Conservation (phyloP, 768 basidiomycete genomes). For the Hericium rajendrae region DNA sequence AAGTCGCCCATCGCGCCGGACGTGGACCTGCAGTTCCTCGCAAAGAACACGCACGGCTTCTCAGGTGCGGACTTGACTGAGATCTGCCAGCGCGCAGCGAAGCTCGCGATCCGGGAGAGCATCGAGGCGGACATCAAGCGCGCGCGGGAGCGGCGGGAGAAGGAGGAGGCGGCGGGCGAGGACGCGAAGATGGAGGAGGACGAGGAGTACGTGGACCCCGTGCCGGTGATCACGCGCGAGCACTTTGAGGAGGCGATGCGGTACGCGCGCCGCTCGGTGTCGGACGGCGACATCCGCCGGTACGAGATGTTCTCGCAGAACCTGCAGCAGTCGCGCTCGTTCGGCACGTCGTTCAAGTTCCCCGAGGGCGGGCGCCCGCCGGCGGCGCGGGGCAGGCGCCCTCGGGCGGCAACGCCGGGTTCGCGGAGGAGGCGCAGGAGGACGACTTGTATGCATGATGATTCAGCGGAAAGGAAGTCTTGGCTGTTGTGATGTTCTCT, state of each 20-base stretch:
- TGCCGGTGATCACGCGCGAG: conserved; percentile 55
- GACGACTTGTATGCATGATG: conserved; percentile 82
- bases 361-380: conserved; percentile 51
- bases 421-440: conserved; percentile 78
- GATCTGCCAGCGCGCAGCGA: conserved; percentile 96
- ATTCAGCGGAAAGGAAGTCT: too few species aligned
- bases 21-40: conserved; percentile 79
- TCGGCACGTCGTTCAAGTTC: conserved; percentile 98
- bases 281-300: conserved; percentile 91
- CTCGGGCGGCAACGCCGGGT: conserved; percentile 55
- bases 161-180: conserved; percentile 64
- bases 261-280: conserved; percentile 93
- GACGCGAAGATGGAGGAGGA: conserved; percentile 65
- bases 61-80: conserved; percentile 99
- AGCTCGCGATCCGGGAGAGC: conserved; percentile 90
- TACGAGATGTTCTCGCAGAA: conserved; percentile 66
- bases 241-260: conserved; percentile 99
- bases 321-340: conserved; percentile 83
- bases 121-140: conserved; percentile 86
- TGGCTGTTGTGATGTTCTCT: too few species aligned
- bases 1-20: conserved; percentile 80
- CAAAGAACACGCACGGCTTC: conserved; percentile 93
- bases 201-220: conserved; percentile 72
- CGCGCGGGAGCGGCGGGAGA: conserved; percentile 71
- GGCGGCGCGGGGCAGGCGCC: conserved; percentile 17